These are phyloP conservation scores for Aaosphaeria pasadenensis DNA, from an alignment of 2,329 filamentous ascomycete genomes.

Conservation along the genomic window DNA sequence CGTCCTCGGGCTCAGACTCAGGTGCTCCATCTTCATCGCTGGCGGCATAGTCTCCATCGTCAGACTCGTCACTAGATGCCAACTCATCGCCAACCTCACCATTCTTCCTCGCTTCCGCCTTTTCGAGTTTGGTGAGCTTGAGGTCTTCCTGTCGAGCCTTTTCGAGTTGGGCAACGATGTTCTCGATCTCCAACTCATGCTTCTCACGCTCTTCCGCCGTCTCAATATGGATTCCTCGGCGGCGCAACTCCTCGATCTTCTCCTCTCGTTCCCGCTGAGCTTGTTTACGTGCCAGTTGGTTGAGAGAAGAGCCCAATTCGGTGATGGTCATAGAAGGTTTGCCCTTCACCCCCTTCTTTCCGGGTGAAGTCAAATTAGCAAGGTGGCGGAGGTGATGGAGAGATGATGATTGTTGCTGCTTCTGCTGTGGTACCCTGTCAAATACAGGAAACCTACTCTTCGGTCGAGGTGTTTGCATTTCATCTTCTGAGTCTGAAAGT, in stretches of 20 bases:
- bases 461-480: constrained; percentile 60
- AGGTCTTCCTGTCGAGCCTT: constrained; percentile 78
- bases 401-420: constrained; percentile 60
- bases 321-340: constrained; percentile 62
- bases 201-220: constrained; percentile 83
- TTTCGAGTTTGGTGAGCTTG: constrained; percentile 74
- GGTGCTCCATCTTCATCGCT: constrained; percentile 46
- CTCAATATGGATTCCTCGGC: constrained; percentile 77
- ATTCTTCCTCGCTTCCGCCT: constrained; percentile 66
- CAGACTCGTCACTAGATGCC: constrained; percentile 54
- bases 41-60: constrained; percentile 51
- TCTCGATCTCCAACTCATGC: constrained; percentile 79
- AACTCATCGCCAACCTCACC: constrained; percentile 42
- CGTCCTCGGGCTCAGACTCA: constrained; percentile 37
- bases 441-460: constrained; percentile 54
- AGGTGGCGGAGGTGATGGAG: constrained; percentile 69
- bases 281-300: constrained; percentile 73
- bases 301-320: constrained; percentile 67
- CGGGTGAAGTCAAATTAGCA: constrained; percentile 67
- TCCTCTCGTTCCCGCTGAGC: constrained; percentile 74
- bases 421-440: constrained; percentile 63
- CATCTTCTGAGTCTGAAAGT: constrained; percentile 55
- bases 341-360: constrained; percentile 43
- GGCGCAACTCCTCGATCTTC: constrained; percentile 71
- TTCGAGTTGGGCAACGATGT: constrained; percentile 66